Evolutionary conservation across 768 basidiomycete species (phyloP), one percentile per base, ranked within the genome.

Genomic region (Mycena capillaripes): DNA sequence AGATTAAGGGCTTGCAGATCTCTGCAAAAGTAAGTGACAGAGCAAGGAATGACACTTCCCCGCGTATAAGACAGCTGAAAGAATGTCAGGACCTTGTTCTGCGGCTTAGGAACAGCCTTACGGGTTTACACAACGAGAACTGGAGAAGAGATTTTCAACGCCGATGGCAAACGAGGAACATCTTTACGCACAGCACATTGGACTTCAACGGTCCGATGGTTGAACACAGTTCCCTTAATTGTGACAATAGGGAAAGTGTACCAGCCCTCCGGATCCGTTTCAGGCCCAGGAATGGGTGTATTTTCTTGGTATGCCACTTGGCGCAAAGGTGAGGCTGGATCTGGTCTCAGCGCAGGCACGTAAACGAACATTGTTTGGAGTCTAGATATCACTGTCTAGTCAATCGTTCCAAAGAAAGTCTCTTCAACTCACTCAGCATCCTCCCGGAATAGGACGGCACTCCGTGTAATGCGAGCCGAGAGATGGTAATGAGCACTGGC

Each of bases 191-290:
- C 86, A 50, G 78, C 82, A 75, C 85, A 86, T 69, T 81, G 82
- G 14, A 84, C 81, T 56, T 87, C 84, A 17, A 82, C 81, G 44
- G 80, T 75, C 12, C 82, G 81, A 42, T 80, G 76, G 52, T 83
- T 83, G 75, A 82, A 84, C 78, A 88, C 80, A 2, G 77, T 76
- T 4, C 86, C 87, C 50, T 83, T 82, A 53, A 83, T 79, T 14
- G 78, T 73, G 14, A 86, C 82, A 30, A 84, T 78, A 11, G 82
- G 76, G 8, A 85, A 77, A 27, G 81, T 81, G 70, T 87, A 83
- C 89, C 89, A 90, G 16, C 89, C 88, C 69, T 87, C 85, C 6
- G 85, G 85, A 71, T 90, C 89, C n/a, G 79, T 76, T 21, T 82
- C 79, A 12, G 88, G 87, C 4, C 85, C 84, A 40, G 85, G 86